Evolutionary conservation across 139 green algal species (phyloP).

Genomic region (Mesostigma viride): DNA sequence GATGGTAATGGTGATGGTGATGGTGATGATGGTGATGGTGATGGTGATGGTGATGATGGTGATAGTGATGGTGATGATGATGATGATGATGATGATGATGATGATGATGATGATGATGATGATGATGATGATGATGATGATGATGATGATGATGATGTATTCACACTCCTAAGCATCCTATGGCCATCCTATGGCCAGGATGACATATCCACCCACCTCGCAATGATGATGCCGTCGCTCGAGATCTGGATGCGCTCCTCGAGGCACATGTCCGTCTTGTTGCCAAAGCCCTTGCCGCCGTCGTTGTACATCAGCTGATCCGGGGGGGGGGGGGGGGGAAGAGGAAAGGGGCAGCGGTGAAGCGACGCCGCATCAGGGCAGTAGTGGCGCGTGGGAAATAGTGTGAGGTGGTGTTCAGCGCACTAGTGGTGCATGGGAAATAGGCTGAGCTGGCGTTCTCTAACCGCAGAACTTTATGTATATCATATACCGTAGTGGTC

Average conservation of each 20-base stretch:
- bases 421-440: no score
- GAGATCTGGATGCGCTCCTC: slow-evolving; percentile 69
- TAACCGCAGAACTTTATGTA: no score
- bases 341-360: not conserved
- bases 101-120: not conserved
- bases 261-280: slow-evolving; percentile 71
- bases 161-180: not conserved
- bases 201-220: slow-evolving; percentile 46
- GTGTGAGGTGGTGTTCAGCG: not conserved
- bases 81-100: not conserved
- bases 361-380: not conserved
- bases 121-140: no score
- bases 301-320: slow-evolving; percentile 87
- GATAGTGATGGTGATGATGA: slow-evolving; percentile 2
- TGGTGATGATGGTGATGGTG: not conserved
- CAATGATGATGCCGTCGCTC: slow-evolving; percentile 80
- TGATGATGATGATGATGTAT: no score
- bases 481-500: not conserved
- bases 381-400: not conserved
- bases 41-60: not conserved
- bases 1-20: not conserved
- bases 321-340: not conserved
- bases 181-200: not conserved
- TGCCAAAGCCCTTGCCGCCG: slow-evolving; percentile 72
- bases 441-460: no score